Conservation (phyloP, 345 rosid genomes). For the Viola odorata region DNA sequence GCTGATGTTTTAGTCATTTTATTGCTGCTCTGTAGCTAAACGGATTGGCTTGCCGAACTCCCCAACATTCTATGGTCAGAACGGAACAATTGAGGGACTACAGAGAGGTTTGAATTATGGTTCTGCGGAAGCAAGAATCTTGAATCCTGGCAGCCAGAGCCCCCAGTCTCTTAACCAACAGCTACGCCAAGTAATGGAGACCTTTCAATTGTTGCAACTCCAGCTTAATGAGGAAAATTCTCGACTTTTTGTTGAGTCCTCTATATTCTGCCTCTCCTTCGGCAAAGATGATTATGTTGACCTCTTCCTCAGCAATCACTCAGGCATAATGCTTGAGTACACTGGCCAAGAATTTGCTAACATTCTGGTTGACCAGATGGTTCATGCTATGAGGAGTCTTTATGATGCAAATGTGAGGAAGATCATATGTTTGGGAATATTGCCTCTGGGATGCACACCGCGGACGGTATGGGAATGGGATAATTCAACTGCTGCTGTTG, state of each 20-base stretch:
- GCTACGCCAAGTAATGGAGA: constrained; percentile 55
- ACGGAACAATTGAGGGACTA: constrained; percentile 41
- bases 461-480: constrained; percentile 36
- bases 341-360: constrained; percentile 40
- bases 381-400: constrained; percentile 35
- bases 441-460: constrained; percentile 64
- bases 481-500: constrained; percentile 10
- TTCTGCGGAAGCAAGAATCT: constrained; percentile 51
- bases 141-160: constrained; percentile 31
- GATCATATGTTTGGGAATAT: constrained; percentile 41
- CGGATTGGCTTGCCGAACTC: no score
- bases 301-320: constrained; percentile 40
- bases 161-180: constrained; percentile 62
- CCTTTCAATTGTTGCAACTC: constrained; percentile 50
- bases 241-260: constrained; percentile 31
- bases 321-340: constrained; percentile 37
- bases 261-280: constrained; percentile 58
- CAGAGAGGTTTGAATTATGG: constrained; percentile 46
- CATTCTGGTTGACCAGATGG: constrained; percentile 51
- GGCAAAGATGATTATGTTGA: constrained; percentile 60
- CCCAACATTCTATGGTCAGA: constrained; percentile 43
- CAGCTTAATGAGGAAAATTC: constrained; percentile 30
- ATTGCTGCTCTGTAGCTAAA: no score
- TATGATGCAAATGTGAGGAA: constrained; percentile 43
- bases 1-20: no score